These are phyloP conservation scores for Kandelia obovata DNA, from an alignment of 345 rosid genomes.

Conservation along the genomic window DNA sequence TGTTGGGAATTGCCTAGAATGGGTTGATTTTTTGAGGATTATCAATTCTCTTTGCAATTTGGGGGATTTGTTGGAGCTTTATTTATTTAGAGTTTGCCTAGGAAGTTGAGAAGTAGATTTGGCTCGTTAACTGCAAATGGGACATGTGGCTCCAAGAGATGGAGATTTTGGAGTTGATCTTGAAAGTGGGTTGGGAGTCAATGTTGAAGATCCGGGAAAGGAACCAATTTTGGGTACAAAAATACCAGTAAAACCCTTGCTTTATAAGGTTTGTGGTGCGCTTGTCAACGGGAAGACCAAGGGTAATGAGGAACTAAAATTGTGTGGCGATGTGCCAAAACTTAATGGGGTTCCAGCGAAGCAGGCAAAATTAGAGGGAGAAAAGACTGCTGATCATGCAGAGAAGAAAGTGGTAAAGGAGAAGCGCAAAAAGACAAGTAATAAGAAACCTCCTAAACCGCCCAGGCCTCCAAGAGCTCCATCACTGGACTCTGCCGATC, in stretches of 20 bases:
- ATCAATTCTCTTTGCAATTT: neutral
- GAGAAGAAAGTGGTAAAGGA: conserved; percentile 33
- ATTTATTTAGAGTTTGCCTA: neutral
- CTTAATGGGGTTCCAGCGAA: conserved; percentile 16
- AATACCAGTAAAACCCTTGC: conserved; percentile 24
- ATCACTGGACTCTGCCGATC: conserved; percentile 74
- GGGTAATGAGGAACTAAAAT: conserved; percentile 34
- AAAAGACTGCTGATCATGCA: conserved; percentile 25
- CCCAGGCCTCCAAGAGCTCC: conserved; percentile 94
- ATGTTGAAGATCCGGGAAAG: conserved; percentile 31
- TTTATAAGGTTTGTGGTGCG: conserved; percentile 26
- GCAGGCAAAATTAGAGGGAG: conserved; percentile 31
- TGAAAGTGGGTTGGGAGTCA: conserved; percentile 50
- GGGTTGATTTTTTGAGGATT: conserved; percentile 9
- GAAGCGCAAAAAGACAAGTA: conserved; percentile 44
- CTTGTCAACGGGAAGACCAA: conserved; percentile 23
- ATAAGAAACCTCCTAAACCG: conserved; percentile 65
- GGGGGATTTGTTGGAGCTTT: conserved; percentile 5
- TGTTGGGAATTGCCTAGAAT: neutral
- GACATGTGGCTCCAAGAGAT: conserved; percentile 8
- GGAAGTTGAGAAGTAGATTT: neutral
- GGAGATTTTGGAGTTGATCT: conserved; percentile 58
- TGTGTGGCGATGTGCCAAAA: conserved; percentile 15
- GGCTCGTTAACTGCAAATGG: conserved; percentile 7
- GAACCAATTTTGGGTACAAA: conserved; percentile 19